Conservation (phyloP, 176 grass and related monocot genomes). For the Oryza australiensis region DNA sequence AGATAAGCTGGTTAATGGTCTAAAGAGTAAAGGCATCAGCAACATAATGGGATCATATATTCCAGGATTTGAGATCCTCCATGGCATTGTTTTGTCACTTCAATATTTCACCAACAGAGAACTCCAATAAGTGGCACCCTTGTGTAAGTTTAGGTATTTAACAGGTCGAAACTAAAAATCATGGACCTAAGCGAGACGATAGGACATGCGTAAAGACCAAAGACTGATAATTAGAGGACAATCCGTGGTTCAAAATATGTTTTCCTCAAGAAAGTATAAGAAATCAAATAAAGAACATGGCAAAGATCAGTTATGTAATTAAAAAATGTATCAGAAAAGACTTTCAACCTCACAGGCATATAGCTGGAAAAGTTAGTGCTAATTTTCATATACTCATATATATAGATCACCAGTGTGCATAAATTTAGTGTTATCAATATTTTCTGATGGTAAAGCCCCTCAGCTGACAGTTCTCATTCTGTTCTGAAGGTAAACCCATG, state of each 20-base stretch:
- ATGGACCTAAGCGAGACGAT: conserved; percentile 1
- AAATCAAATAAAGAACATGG: conserved; percentile 20
- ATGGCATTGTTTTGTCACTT: not conserved
- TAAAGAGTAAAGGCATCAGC: conserved; percentile 14
- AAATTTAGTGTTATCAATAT: not conserved
- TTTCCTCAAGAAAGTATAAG: not conserved
- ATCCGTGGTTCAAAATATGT: not conserved
- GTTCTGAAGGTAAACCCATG: not conserved
- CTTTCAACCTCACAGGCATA: conserved; percentile 9
- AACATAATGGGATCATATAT: conserved; percentile 22
- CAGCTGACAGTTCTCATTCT: not conserved
- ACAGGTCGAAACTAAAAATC: not conserved
- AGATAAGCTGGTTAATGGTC: not conserved
- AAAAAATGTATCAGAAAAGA: conserved; percentile 6
- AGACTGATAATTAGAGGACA: conserved; percentile 1
- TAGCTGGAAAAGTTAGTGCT: conserved; percentile 1
- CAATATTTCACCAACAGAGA: not conserved
- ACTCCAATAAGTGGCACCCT: not conserved
- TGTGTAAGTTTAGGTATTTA: not conserved
- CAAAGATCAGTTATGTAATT: not conserved
- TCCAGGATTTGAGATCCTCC: not conserved
- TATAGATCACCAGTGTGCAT: not conserved
- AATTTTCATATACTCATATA: not conserved
- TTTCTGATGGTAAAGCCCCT: not conserved
- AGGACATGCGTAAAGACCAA: conserved; percentile 10